phyloP scores from a whole-genome alignment of 2,329 filamentous ascomycete species.

The Microsporum audouinii region DNA sequence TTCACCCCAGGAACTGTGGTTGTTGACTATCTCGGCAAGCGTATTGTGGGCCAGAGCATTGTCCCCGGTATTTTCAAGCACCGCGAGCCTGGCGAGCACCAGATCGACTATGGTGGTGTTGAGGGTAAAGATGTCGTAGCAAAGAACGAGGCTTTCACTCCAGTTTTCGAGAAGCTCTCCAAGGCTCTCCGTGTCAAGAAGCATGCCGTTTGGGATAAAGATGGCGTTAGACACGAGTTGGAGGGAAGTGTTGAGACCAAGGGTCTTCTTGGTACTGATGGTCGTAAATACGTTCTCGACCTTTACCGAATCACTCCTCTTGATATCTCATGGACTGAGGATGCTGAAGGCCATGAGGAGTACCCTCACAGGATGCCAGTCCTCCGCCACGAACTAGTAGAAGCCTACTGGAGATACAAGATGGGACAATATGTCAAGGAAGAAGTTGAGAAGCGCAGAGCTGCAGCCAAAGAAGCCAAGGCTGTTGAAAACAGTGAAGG shows the following conservation, averaged over 20 bases:
- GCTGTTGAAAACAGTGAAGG: conserved; percentile 24
- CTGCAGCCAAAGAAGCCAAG: conserved; percentile 28
- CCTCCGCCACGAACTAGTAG: conserved; percentile 77
- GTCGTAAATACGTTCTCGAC: conserved; percentile 93
- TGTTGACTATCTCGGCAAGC: conserved; percentile 92
- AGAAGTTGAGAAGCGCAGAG: conserved; percentile 56
- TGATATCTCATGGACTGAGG: conserved; percentile 83
- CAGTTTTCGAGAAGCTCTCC: conserved; percentile 80
- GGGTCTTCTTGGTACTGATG: conserved; percentile 91
- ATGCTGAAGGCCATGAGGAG: conserved; percentile 47
- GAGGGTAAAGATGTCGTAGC: conserved; percentile 94
- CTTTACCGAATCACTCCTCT: conserved; percentile 88
- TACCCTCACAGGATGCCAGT: conserved; percentile 98
- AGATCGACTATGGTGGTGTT: conserved; percentile 96
- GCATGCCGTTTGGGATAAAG: conserved; percentile 97
- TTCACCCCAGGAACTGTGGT: conserved; percentile 95
- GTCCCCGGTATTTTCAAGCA: conserved; percentile 99
- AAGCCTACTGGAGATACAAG: conserved; percentile 71
- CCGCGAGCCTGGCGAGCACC: conserved; percentile 90
- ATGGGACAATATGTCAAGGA: conserved; percentile 79
- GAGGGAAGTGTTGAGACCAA: conserved; percentile 97
- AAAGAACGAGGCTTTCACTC: conserved; percentile 72
- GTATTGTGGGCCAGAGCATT: conserved; percentile 93
- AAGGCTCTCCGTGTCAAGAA: conserved; percentile 84
- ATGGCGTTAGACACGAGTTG: conserved; percentile 75